phyloP scores from a whole-genome alignment of 495 filamentous ascomycete species.

The Saxophila tyrrhenica region DNA sequence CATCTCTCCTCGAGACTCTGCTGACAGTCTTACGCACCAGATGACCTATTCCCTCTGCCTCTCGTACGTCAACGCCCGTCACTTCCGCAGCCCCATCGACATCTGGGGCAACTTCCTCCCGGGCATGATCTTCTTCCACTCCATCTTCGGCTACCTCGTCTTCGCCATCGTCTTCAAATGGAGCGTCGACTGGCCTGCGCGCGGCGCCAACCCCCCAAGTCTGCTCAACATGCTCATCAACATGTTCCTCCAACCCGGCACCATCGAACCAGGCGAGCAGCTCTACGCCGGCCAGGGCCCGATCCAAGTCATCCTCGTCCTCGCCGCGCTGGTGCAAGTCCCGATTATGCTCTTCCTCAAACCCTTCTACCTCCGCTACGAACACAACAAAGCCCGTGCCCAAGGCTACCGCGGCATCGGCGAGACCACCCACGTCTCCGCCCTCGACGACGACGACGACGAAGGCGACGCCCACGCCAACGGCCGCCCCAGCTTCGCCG shows the following conservation, averaged over 20 bases:
- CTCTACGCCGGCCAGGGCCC: slow-evolving; percentile 65
- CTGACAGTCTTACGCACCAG: slow-evolving; percentile 26
- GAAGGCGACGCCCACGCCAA: slow-evolving; percentile 40
- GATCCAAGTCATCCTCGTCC: slow-evolving; percentile 68
- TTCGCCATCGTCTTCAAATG: slow-evolving; percentile 94
- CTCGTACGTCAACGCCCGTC: slow-evolving; percentile 81
- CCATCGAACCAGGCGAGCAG: slow-evolving; percentile 45
- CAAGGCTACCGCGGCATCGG: slow-evolving; percentile 87
- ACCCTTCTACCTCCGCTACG: slow-evolving; percentile 82
- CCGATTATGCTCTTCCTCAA: slow-evolving; percentile 89
- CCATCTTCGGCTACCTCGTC: slow-evolving; percentile 95
- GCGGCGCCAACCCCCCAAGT: slow-evolving; percentile 59
- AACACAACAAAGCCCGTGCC: slow-evolving; percentile 79
- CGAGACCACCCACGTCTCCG: slow-evolving; percentile 73
- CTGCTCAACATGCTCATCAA: slow-evolving; percentile 98
- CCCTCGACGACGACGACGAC: slow-evolving; percentile 74
- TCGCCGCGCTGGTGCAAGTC: slow-evolving; percentile 75
- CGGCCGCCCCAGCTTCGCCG: slow-evolving; percentile 60
- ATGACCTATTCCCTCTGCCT: slow-evolving; percentile 97
- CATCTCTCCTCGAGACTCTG: neutral
- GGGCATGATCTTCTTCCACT: slow-evolving; percentile 98
- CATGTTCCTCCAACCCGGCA: slow-evolving; percentile 91
- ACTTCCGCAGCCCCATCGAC: slow-evolving; percentile 89
- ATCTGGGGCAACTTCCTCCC: slow-evolving; percentile 95
- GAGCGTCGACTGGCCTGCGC: slow-evolving; percentile 73